Conservation (phyloP, 2,329 filamentous ascomycete species). For the Trichoderma sp. region DNA sequence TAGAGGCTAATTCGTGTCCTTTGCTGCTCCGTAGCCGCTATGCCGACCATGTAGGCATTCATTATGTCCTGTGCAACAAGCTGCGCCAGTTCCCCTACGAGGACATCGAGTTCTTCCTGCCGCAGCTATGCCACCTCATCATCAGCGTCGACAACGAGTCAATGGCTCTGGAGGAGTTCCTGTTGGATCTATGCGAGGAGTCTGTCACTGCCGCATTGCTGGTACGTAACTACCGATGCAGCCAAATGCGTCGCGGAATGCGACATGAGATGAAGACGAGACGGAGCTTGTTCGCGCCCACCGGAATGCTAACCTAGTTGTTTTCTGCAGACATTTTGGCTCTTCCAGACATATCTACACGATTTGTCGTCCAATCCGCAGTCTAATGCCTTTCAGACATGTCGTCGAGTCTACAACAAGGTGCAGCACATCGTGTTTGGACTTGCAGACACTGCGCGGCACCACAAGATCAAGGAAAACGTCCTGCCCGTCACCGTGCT, state of each 20-base stretch:
- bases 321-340: conserved; percentile 73
- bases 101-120: conserved; percentile 90
- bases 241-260: background rate
- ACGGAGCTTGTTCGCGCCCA: background rate
- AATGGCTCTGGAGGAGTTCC: conserved; percentile 85
- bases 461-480: conserved; percentile 79
- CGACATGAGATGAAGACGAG: background rate
- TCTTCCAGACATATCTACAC: conserved; percentile 84
- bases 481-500: conserved; percentile 75
- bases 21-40: conserved; percentile 60
- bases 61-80: conserved; percentile 86
- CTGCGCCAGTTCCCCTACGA: conserved; percentile 85
- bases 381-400: conserved; percentile 75
- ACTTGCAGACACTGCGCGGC: conserved; percentile 62
- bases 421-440: conserved; percentile 87
- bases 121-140: conserved; percentile 82
- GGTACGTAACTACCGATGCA: conserved; percentile 49
- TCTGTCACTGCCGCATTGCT: conserved; percentile 80
- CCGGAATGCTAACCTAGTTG: conserved; percentile 2
- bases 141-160: conserved; percentile 88
- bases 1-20: conserved; percentile 17
- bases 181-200: conserved; percentile 81
- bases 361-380: conserved; percentile 74
- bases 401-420: conserved; percentile 80
- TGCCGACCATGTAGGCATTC: conserved; percentile 84